Evolutionary conservation across 805 yeast genomes (phyloP).

Genomic region (Candida wancherniae): DNA sequence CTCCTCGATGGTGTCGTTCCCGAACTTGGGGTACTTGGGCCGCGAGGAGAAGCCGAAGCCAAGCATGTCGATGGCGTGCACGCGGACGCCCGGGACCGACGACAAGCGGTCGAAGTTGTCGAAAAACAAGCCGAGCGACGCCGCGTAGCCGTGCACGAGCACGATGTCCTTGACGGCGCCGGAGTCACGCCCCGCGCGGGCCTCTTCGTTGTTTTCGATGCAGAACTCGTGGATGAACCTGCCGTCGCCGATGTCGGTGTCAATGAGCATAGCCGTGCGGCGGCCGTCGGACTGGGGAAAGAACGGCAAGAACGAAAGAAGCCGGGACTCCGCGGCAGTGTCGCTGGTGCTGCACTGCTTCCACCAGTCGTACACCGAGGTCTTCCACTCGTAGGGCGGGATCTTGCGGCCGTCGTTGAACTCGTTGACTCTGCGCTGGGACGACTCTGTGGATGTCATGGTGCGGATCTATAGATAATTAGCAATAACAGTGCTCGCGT

Average conservation of each 20-base stretch:
- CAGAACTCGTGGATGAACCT: constrained; percentile 73
- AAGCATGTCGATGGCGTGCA: constrained; percentile 67
- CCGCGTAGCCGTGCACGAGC: constrained; percentile 89
- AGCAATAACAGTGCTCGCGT: too few relatives aligned
- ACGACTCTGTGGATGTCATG: too few relatives aligned
- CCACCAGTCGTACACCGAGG: constrained; percentile 16
- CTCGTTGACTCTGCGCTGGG: constrained; percentile 8
- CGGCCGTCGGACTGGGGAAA: constrained; percentile 50
- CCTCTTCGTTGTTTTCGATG: constrained; percentile 40
- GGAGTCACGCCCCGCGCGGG: constrained; percentile 3
- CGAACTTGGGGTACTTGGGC: constrained; percentile 39
- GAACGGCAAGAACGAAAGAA: constrained; percentile 57
- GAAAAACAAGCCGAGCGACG: constrained; percentile 78
- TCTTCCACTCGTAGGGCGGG: constrained; percentile 14
- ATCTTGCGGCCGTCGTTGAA: constrained; percentile 13
- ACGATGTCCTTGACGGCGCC: constrained; percentile 49
- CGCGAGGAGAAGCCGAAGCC: constrained; percentile 70
- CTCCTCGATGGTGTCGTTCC: constrained; percentile 28
- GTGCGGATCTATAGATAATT: too few relatives aligned
- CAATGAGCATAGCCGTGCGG: constrained; percentile 42
- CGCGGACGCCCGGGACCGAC: constrained; percentile 46
- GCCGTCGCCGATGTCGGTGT: constrained; percentile 53
- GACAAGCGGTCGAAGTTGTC: constrained; percentile 55
- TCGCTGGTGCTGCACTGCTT: constrained; percentile 11
- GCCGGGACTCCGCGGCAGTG: constrained; percentile 27